A percentile compares a stretch with the other conserved stretches of the same genome.
Evolutionary conservation across 106 monocot species (phyloP).

Genomic region (Narthecium ossifragum): DNA sequence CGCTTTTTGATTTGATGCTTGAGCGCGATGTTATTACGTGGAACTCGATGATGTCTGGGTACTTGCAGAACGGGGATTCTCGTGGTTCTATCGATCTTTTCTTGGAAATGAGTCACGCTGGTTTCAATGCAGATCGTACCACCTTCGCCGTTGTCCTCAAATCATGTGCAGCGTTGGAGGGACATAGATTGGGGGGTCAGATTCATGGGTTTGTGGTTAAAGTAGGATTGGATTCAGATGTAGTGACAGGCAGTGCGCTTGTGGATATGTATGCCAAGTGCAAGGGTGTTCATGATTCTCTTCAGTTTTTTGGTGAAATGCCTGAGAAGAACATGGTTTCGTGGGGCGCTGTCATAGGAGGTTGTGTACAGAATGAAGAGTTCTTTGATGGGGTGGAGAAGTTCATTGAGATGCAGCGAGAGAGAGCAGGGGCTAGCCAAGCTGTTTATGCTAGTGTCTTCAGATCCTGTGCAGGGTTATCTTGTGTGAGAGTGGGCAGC

Average conservation of each 20-base stretch:
- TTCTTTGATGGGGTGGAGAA: slow-evolving; percentile 37
- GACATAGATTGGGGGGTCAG: slow-evolving; percentile 29
- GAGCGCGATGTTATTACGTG: slow-evolving; percentile 48
- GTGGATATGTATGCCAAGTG: slow-evolving; percentile 90
- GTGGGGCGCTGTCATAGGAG: slow-evolving; percentile 75
- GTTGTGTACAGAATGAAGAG: slow-evolving; percentile 56
- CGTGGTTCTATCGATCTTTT: slow-evolving; percentile 26
- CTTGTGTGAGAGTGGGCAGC: slow-evolving; percentile 23
- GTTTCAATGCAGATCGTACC: slow-evolving; percentile 25
- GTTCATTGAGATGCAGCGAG: slow-evolving; percentile 61
- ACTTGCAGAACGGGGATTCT: slow-evolving; percentile 17
- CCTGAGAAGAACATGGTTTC: slow-evolving; percentile 61
- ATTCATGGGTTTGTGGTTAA: slow-evolving; percentile 43
- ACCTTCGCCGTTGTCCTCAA: slow-evolving; percentile 54
- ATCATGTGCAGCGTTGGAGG: slow-evolving; percentile 22
- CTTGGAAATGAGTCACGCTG: slow-evolving; percentile 22
- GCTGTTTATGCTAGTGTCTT: slow-evolving; percentile 83
- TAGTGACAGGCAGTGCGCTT: slow-evolving; percentile 43
- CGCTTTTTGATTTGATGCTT: slow-evolving; percentile 39
- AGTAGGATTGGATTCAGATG: slow-evolving; percentile 37
- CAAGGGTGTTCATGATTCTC: slow-evolving; percentile 27
- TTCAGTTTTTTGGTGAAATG: slow-evolving; percentile 55
- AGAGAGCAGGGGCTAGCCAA: slow-evolving; percentile 44
- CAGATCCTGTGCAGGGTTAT: slow-evolving; percentile 54
- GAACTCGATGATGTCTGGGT: slow-evolving; percentile 53